Base-by-base conservation (phyloP, 768 basidiomycete genomes). In the Piloderma croceum region DNA sequence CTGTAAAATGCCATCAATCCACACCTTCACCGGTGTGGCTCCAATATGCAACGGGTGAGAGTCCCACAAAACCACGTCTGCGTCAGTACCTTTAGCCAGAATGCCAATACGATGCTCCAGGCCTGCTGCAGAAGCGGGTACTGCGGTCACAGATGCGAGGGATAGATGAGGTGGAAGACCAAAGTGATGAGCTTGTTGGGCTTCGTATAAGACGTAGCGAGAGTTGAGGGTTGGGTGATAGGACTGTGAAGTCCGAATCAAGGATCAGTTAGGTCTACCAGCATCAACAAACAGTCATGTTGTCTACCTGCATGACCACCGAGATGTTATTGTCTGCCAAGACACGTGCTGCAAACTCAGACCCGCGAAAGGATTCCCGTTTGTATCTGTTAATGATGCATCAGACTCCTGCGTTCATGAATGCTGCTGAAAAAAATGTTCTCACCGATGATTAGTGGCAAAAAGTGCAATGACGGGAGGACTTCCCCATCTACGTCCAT, bases 1-100 rank as follows among this genome's bases (percentile, higher is more conserved):
- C 57, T 92, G 90, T 0, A 78, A 57, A 41, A 91, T 83, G 9
- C 90, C 90, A 48, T 93, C 90, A 40, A 91, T 81, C 58, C 74
- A 89, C 0, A 90, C 87, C 51, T 91, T 88, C 3, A 65, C 59
- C 0, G 90, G 90, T 1, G 87, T 90, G 0, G 89, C 82, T 17
- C 88, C 89, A 3, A 91, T 67, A 0, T 74, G 54, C 19, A 93
- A 69, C 0, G 89, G 90, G 57, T 90, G 87, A 4, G 76, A 76
- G 43, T 86, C 81, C 83, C 83, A 86, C 11, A 78, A 54, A 24
- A 72, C 73, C 23, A 76, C 46, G 46, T 77, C 76, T 73, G 41
- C 13, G 9, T 20, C 7, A 18, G 31, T 40, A 68, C 81, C 81
- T 58, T 64, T 50, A 37, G 69, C 66, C 31, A 91, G 56, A 41